A percentile compares a stretch with the other conserved stretches of the same genome.
phyloP scores from a whole-genome alignment of 768 basidiomycete species.

The Lyophyllum atratum region DNA sequence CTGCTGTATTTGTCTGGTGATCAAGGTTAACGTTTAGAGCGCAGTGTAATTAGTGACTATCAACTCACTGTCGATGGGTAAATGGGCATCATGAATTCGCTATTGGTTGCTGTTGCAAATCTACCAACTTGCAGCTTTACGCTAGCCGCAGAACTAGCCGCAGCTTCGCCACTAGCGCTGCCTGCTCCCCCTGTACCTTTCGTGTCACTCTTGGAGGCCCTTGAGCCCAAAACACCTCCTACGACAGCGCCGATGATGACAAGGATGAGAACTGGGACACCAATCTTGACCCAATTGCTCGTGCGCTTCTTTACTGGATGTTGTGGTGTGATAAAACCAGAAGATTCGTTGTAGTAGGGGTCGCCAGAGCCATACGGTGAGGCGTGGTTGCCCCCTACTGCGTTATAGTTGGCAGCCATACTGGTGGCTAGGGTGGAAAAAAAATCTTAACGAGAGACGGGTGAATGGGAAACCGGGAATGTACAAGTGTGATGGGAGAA shows the following conservation, averaged over 20 bases:
- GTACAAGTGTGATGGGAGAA: constrained; percentile 11
- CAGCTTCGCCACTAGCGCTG: constrained; percentile 40
- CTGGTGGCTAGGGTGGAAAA: constrained; percentile 14
- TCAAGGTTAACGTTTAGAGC: background rate
- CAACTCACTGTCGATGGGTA: constrained; percentile 85
- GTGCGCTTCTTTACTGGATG: constrained; percentile 47
- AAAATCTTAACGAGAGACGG: constrained; percentile 26
- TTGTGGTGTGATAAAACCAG: constrained; percentile 65
- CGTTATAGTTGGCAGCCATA: constrained; percentile 38
- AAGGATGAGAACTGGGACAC: constrained; percentile 64
- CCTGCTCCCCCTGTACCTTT: constrained; percentile 38
- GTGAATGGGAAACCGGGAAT: constrained; percentile 23
- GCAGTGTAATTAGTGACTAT: background rate
- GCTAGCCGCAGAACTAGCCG: constrained; percentile 57
- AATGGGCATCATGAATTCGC: constrained; percentile 76
- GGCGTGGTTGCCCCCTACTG: constrained; percentile 16
- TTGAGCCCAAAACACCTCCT: constrained; percentile 80
- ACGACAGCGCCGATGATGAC: constrained; percentile 69
- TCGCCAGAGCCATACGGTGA: constrained; percentile 55
- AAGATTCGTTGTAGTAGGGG: constrained; percentile 69
- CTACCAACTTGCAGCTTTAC: constrained; percentile 62
- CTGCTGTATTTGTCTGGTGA: constrained; percentile 71
- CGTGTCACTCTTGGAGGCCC: constrained; percentile 40
- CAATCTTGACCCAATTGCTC: constrained; percentile 78
- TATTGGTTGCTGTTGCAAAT: constrained; percentile 79